phyloP scores from a whole-genome alignment of 2,329 filamentous ascomycete genomes.

The Claviceps sp. region DNA sequence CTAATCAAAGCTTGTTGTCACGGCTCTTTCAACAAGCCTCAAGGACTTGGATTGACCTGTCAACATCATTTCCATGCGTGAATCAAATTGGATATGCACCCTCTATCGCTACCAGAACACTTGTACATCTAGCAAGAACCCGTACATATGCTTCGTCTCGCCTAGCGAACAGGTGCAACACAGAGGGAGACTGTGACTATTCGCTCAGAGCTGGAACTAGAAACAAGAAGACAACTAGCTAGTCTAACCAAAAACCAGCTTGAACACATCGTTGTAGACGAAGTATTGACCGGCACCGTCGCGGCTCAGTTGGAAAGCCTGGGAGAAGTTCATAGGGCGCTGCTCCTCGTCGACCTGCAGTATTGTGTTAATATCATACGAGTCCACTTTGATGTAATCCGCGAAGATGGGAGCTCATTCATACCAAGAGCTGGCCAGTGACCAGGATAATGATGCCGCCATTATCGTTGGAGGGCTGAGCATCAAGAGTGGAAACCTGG shows the following conservation, averaged over 20 bases:
- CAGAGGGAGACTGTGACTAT: neutral
- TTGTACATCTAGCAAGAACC: neutral
- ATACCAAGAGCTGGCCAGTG: constrained; percentile 72
- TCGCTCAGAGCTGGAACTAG: neutral
- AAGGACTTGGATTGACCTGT: neutral
- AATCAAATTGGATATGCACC: neutral
- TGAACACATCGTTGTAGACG: constrained; percentile 92
- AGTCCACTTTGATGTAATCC: neutral
- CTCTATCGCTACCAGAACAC: constrained; percentile 3
- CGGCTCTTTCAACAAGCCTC: neutral
- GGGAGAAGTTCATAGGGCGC: constrained; percentile 80
- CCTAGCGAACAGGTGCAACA: neutral
- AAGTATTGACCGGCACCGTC: constrained; percentile 60
- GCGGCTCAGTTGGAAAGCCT: constrained; percentile 73
- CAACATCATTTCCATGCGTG: neutral
- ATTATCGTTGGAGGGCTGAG: constrained; percentile 55
- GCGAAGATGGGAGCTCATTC: constrained; percentile 14
- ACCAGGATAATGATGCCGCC: constrained; percentile 76
- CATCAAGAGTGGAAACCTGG: constrained; percentile 62
- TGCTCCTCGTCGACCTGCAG: constrained; percentile 70
- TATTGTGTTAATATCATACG: neutral
- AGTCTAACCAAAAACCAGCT: constrained; percentile 57
- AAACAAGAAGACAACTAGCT: neutral
- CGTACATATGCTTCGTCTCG: neutral
- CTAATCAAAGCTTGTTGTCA: neutral